Base-by-base conservation (phyloP, 768 basidiomycete species). In the Fibroporia radiculosa region DNA sequence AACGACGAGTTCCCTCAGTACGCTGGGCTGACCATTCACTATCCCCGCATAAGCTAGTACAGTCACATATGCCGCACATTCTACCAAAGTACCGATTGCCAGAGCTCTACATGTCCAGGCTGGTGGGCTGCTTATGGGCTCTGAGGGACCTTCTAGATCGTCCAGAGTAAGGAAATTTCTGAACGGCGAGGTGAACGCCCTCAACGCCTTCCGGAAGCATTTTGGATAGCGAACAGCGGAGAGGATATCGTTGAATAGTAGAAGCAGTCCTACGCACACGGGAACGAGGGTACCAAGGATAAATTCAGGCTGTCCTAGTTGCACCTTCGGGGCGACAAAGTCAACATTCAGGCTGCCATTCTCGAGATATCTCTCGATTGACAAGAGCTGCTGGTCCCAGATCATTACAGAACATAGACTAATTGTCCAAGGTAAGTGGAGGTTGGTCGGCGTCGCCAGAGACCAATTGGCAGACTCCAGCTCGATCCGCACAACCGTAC, bases 91-190 rank as follows among this genome's bases (percentile, higher is more conserved):
- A 19, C 77, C 53, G 7, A 51, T 49, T 28, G 61, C 61, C 37
- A 80, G 60, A 12, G 49, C 37, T 37, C 65, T 59, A 38, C 47
- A 51, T 47, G 66, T 73, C 41, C 58, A 55, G 16, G 55, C 48
- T 3, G 60, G 56, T 27, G 56, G 48, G 45, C 50, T 51, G 24
- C 53, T 53, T 31, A 29, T 41, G 41, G 3, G 61, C 51, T 27
- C 45, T 45, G 42, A 57, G 16, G 70, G 59, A 36, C 70, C 71
- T 29, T 64, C 62, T n/a, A 80, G 57, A 56, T 80, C 78, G 40
- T 73, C 66, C 10, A 72, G 57, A 8, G 65, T 64, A 42, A 82
- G 56, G 51, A 80, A 82, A 58, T 73, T 72, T 18, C 61, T 57
- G 51, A 79, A 78, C 1, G 78, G 78, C 28, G 47, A 42, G 8